Conservation (phyloP, 805 yeast genomes). For the Spathaspora passalidarum region DNA sequence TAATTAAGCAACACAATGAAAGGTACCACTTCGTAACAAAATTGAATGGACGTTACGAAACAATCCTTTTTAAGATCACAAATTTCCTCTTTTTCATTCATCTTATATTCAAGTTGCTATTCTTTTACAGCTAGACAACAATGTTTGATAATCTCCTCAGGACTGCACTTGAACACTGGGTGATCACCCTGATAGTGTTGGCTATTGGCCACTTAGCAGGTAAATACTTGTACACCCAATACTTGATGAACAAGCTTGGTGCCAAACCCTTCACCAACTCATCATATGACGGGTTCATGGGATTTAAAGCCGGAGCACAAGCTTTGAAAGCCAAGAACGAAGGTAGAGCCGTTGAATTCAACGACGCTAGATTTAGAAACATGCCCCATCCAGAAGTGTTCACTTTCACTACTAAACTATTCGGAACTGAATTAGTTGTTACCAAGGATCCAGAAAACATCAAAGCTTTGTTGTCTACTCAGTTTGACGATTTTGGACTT, state of each 20-base stretch:
- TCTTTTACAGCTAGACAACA: not conserved
- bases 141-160: not conserved
- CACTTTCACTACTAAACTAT: conserved; percentile 2
- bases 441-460: conserved; percentile 36
- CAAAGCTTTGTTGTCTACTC: conserved; percentile 34
- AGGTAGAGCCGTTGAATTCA: conserved; percentile 19
- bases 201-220: not conserved
- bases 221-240: not conserved
- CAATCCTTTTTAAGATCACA: not conserved
- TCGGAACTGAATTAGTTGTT: conserved; percentile 16
- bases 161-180: conserved; percentile 4
- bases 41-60: not conserved
- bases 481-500: conserved; percentile 32
- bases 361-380: conserved; percentile 11
- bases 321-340: conserved; percentile 12
- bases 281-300: conserved; percentile 14
- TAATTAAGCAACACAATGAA: not conserved
- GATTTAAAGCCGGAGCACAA: conserved; percentile 16
- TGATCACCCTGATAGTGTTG: not conserved
- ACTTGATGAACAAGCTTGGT: conserved; percentile 12
- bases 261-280: conserved; percentile 10
- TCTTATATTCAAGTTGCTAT: not conserved
- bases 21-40: not conserved
- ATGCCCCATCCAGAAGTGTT: conserved; percentile 5
- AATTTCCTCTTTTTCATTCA: not conserved